Base-by-base conservation (phyloP, 2,329 filamentous ascomycete genomes). In the Ophiostoma himal-ulmi region DNA sequence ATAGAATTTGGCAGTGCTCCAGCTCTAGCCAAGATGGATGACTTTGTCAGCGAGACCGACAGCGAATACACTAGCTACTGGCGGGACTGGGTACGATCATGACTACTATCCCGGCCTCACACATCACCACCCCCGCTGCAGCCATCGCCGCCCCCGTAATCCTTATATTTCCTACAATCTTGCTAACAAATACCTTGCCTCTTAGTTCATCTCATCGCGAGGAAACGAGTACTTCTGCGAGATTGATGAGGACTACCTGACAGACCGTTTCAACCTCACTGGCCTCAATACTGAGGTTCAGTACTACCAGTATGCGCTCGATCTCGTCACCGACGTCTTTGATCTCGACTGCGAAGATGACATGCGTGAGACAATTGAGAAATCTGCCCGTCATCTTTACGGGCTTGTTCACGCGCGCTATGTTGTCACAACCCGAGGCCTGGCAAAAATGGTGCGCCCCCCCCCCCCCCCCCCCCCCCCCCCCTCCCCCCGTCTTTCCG, bases 171-270 rank as follows among this genome's bases (percentile, higher is more conserved):
- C 4, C 2, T 20, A 13, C 14, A 20, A 5, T 17, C 20, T 41
- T 65, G 62, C 48, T 39, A 74, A 70, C 62, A 48, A 37, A 37
- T 57, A 39, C 10, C 1, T 11, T 62, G 11, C 6, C 10, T 11
- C 20, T 1, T 48, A 99, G 95, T 99, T 99, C 80, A 97, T 98
- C 77, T 97, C 94, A 5, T 97, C 94, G 6, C 88, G 95, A 70
- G 95, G 95, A 74, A 98, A 99, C 81, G 95, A 99, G 80, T 99
- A 99, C 82, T 99, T 98, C 78, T 99, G 95, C 86, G 95, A 99
- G 79, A 98, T 99, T 77, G 95, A 99, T 81, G 95, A 99, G 80
- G 95, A 99, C 77, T 99, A 99, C 81, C 86, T 99, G 66, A 98
- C 94, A 68, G 95, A 99, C 80, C 90, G 95, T 68, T 99, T 99